These are phyloP conservation scores for Ziziphus jujuba DNA, from an alignment of 306 rosid species.

Conservation along the genomic window DNA sequence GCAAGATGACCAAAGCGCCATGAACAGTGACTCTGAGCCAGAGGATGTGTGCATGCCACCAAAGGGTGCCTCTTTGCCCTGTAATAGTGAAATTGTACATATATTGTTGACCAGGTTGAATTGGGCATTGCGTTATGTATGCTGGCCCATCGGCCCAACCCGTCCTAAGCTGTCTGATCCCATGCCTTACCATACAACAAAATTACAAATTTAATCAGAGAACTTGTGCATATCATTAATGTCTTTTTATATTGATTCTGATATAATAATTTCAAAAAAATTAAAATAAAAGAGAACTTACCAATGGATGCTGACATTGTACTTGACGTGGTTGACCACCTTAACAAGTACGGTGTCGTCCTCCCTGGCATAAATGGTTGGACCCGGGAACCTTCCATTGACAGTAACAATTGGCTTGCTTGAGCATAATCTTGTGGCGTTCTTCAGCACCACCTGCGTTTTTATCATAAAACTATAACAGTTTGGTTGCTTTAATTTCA, in stretches of 20 bases:
- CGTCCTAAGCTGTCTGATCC: conserved; percentile 63
- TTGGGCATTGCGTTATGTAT: conserved; percentile 87
- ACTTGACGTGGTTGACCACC: conserved; percentile 72
- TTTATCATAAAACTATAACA: not conserved
- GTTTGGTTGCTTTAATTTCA: no score
- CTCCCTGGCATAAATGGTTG: conserved; percentile 51
- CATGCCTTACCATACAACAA: conserved; percentile 55
- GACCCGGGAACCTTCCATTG: conserved; percentile 54
- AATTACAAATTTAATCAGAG: no score
- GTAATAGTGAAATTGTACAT: conserved; percentile 75
- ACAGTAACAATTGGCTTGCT: conserved; percentile 55
- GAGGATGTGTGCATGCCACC: conserved; percentile 89
- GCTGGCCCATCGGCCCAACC: conserved; percentile 99
- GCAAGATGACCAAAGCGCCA: conserved; percentile 79
- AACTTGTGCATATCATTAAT: no score
- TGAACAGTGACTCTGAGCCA: conserved; percentile 90
- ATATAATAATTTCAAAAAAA: no score
- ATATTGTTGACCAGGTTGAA: conserved; percentile 63
- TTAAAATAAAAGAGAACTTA: conserved; percentile 17
- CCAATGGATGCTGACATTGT: conserved; percentile 90
- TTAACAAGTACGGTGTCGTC: conserved; percentile 54
- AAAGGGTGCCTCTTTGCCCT: conserved; percentile 87
- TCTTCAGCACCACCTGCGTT: conserved; percentile 45
- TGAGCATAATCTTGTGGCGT: conserved; percentile 44
- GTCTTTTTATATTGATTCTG: no score